Percentiles rank a stretch among this genome's conserved stretches.
These are phyloP conservation scores for Pichia gijzeniarum DNA, from an alignment of 805 yeast species.

Conservation along the genomic window DNA sequence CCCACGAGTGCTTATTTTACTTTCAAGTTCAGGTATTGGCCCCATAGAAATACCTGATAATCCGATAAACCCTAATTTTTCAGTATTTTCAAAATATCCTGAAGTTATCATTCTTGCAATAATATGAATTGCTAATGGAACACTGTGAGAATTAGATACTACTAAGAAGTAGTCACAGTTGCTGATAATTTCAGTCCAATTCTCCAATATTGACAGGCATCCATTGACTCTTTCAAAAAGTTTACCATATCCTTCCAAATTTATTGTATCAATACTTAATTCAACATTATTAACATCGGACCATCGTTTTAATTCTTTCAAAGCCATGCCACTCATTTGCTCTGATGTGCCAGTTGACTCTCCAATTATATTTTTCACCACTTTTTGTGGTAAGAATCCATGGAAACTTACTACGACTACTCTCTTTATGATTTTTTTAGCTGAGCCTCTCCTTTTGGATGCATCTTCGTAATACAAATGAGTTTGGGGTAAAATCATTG, in stretches of 20 bases:
- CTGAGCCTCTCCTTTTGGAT: conserved; percentile 5
- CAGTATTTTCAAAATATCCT: conserved; percentile 49
- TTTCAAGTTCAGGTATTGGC: conserved; percentile 83
- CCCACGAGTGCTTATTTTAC: conserved; percentile 56
- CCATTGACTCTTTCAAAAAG: conserved; percentile 75
- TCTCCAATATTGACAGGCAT: conserved; percentile 59
- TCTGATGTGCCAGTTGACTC: conserved; percentile 90
- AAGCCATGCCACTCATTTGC: conserved; percentile 77
- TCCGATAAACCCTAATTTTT: conserved; percentile 65
- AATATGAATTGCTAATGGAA: conserved; percentile 78
- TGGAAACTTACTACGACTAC: conserved; percentile 89
- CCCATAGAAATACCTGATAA: conserved; percentile 94
- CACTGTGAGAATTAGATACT: conserved; percentile 91
- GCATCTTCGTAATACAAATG: conserved; percentile 25
- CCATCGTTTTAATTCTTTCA: conserved; percentile 62
- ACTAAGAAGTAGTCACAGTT: conserved; percentile 73
- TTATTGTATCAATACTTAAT: conserved; percentile 68
- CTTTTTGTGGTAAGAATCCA: conserved; percentile 86
- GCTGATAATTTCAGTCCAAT: conserved; percentile 53
- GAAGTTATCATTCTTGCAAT: conserved; percentile 40
- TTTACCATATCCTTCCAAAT: conserved; percentile 88
- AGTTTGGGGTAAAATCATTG: conserved; percentile 22
- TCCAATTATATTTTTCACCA: conserved; percentile 78
- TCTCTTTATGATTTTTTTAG: conserved; percentile 27
- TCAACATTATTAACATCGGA: conserved; percentile 35